Conservation (phyloP, 768 basidiomycete genomes). For the Lactarius akahatsu region DNA sequence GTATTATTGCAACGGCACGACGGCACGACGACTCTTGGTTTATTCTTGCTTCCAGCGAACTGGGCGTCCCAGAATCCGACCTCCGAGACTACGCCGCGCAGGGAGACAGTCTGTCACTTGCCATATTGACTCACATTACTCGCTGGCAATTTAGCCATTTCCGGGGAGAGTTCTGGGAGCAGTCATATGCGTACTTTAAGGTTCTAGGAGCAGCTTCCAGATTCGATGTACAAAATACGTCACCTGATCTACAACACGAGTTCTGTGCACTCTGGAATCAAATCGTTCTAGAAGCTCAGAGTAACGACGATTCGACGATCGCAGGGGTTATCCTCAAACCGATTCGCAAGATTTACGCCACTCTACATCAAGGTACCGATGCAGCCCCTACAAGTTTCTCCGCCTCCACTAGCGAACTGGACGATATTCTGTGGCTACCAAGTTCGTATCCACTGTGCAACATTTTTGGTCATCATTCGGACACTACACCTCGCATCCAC, state of each 20-base stretch:
- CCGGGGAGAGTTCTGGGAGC: background rate
- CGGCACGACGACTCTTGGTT: background rate
- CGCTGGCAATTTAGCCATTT: background rate
- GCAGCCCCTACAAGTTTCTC: no score
- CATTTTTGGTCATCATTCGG: no score
- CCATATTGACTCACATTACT: background rate
- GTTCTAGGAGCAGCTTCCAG: background rate
- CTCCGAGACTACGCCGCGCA: background rate
- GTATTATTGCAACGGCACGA: background rate
- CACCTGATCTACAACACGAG: background rate
- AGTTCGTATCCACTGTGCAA: no score
- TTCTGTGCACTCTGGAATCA: background rate
- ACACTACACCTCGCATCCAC: no score
- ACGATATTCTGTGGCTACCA: fast-evolving
- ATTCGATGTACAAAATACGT: background rate
- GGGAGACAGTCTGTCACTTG: background rate
- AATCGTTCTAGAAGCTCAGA: background rate
- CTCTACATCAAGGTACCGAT: no score
- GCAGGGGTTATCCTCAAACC: no score
- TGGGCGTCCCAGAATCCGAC: background rate
- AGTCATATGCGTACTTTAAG: background rate
- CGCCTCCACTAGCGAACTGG: background rate
- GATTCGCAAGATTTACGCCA: no score
- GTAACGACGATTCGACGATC: no score
- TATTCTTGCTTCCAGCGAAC: background rate